A percentile compares a stretch with the other conserved stretches of the same genome.
These are phyloP conservation scores for Cutaneotrichosporon dermatis DNA, from an alignment of 1,284 basidiomycete species.

Conservation along the genomic window DNA sequence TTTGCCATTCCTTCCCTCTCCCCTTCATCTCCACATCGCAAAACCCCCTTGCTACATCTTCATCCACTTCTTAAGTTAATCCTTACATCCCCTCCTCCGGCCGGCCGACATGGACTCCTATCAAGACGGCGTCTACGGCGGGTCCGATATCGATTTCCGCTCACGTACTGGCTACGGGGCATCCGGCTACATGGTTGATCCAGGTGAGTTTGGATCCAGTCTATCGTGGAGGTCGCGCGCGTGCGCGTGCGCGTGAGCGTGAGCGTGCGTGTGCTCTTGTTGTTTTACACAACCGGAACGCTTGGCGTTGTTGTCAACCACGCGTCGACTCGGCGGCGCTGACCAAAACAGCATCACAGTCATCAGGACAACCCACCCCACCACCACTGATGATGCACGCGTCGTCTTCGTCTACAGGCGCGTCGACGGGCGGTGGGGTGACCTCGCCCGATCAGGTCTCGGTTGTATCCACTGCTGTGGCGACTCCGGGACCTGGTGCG, in stretches of 20 bases:
- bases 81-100: background rate
- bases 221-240: too few relatives aligned
- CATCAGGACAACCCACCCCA: background rate
- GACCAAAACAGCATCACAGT: background rate
- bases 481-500: background rate
- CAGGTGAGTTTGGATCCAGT: background rate
- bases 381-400: constrained; percentile 1
- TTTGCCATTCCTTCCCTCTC: too few relatives aligned
- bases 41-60: too few relatives aligned
- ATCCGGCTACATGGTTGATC: background rate
- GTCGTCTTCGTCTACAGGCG: background rate
- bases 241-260: too few relatives aligned
- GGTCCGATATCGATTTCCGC: background rate
- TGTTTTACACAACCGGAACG: too few relatives aligned
- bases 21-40: too few relatives aligned
- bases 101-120: background rate
- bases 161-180: background rate
- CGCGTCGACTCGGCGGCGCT: background rate
- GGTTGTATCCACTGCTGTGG: background rate
- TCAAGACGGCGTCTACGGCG: constrained; percentile 3
- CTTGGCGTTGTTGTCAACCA: background rate
- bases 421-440: background rate
- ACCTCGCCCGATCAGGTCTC: constrained; percentile 1
- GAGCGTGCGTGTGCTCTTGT: too few relatives aligned
- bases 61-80: background rate